A percentile compares a stretch with the other conserved stretches of the same genome.
Conservation (phyloP, 192 early-diverging fungal species). For the Gorgonomyces haynaldii region DNA sequence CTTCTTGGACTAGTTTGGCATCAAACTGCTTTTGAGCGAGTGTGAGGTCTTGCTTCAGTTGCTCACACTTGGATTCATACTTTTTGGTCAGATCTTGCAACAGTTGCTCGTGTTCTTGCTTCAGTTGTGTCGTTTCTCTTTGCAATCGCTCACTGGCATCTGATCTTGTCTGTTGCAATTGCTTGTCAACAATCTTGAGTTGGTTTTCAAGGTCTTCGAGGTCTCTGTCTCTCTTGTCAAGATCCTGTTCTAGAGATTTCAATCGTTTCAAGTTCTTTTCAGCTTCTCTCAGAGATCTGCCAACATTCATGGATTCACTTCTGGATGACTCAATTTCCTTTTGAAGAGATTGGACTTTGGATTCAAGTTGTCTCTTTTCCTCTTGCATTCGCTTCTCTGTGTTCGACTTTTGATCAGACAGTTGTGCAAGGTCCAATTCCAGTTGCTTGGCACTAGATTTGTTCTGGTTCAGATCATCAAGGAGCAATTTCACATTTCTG, state of each 20-base stretch:
- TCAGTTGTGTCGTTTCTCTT: constrained; percentile 1
- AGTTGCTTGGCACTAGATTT: background rate
- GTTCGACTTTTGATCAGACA: constrained; percentile 8
- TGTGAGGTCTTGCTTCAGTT: background rate
- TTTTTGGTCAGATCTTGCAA: background rate
- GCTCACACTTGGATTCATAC: background rate
- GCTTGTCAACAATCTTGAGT: too few species aligned
- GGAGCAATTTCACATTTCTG: too few species aligned
- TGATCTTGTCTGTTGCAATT: too few species aligned
- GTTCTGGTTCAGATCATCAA: background rate
- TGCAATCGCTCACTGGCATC: too few species aligned
- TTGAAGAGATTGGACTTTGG: constrained; percentile 2
- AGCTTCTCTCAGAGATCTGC: too few species aligned
- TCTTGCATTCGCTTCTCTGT: background rate
- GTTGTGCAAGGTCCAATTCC: background rate
- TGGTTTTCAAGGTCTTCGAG: too few species aligned
- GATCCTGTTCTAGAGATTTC: too few species aligned
- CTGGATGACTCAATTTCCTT: constrained; percentile 6
- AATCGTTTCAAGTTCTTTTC: too few species aligned
- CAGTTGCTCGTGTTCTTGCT: background rate
- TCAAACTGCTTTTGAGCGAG: too few species aligned
- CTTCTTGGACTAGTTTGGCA: background rate
- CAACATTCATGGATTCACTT: too few species aligned
- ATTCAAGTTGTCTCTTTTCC: constrained; percentile 4
- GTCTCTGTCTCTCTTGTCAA: too few species aligned